Evolutionary conservation across 2,329 filamentous ascomycete genomes (phyloP), one percentile per base, ranked within the genome.

Genomic region (Pleurostoma richardsiae): DNA sequence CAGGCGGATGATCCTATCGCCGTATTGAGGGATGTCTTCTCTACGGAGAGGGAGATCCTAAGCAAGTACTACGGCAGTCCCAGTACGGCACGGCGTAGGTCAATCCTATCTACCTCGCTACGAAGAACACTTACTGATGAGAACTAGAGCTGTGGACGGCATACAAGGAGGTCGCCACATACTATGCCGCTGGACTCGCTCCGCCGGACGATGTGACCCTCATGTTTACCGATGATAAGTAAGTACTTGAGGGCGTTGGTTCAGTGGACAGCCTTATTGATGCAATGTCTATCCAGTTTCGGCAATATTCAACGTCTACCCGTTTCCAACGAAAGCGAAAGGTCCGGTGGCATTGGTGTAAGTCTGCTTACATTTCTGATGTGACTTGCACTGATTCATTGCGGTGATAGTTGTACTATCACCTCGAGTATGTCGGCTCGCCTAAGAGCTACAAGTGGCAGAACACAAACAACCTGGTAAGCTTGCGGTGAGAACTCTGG

Each of bases 141-240:
- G 33, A 3, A 4, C 10, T 71, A 54, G 80, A 85, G 57, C 71
- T 84, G 46, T 77, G 82, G 69, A 82, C 80, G 8, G 59, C 86
- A 31, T 86, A 85, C 56, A 85, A 85, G 48, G 82, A 86, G 49
- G 80, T 86, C 0, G 77, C 80, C 53, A 74, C 73, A 8, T 82
- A 84, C 51, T 84, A 80, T 38, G 78, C 72, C 1, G 80, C 81
- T 1, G 80, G 81, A 6, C 70, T 85, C 51, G 60, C 69, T 1
- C 74, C 83, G 0, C 78, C 80, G 0, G 80, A 84, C 2, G 76
- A 83, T 52, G 73, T 85, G 5, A 85, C 78, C 0, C 63, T 85
- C 3, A 62, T 85, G 0, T 85, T 80, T 60, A 70, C 79, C 0
- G 82, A 85, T 47, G 82, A 85, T 51, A 85, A 83, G 19, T 19